A percentile compares a stretch with the other conserved stretches of the same genome.
These are phyloP conservation scores for Entelexis sorbosivorans DNA, from an alignment of 1,139 yeast species.

Conservation along the genomic window DNA sequence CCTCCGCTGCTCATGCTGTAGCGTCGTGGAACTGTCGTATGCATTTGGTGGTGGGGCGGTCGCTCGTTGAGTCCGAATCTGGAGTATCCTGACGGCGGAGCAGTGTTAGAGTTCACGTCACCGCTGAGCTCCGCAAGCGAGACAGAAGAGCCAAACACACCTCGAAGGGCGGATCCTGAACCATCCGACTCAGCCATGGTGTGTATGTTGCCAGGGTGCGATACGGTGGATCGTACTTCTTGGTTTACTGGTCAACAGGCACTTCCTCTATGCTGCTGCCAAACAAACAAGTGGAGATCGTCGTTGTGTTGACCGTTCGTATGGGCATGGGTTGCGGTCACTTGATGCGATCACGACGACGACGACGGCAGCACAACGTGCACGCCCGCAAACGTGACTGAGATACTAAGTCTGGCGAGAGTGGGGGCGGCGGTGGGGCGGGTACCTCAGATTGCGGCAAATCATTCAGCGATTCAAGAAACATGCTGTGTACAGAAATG, in stretches of 20 bases:
- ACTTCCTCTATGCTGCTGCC: not conserved
- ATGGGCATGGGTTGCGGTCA: not conserved
- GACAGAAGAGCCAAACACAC: conserved; percentile 33
- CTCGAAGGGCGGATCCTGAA: conserved; percentile 26
- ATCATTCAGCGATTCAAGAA: no score
- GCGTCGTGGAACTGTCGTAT: conserved; percentile 15
- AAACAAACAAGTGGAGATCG: not conserved
- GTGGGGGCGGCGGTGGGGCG: not conserved
- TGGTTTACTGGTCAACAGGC: not conserved
- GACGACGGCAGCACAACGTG: not conserved
- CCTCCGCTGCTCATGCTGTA: conserved; percentile 6
- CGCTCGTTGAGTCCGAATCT: conserved; percentile 22
- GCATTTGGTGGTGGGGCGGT: conserved; percentile 22
- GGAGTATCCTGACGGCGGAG: conserved; percentile 18
- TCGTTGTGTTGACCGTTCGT: not conserved
- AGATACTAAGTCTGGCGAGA: not conserved
- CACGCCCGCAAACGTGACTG: not conserved
- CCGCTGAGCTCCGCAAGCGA: conserved; percentile 33
- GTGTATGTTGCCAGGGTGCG: not conserved
- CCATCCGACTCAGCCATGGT: not conserved
- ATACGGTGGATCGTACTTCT: not conserved
- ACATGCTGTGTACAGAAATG: no score
- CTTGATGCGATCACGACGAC: conserved; percentile 1
- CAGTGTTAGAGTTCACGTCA: conserved; percentile 21
- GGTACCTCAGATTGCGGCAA: no score